phyloP scores from a whole-genome alignment of 208 protist species.

The Jaenimonas drosophilae region DNA sequence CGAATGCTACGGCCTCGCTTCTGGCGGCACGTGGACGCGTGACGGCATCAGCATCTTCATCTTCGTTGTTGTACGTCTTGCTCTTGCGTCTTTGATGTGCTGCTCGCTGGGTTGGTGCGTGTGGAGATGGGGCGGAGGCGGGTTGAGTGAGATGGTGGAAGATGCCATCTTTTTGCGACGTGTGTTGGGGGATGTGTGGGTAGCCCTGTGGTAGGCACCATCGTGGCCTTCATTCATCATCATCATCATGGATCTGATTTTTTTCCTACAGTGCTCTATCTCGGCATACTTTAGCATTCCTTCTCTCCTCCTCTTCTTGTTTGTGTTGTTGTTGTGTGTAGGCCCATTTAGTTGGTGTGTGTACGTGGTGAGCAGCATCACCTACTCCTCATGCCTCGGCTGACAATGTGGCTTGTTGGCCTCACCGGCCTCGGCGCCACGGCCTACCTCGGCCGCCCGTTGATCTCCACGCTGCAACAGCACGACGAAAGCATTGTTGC shows the following conservation, averaged over 20 bases:
- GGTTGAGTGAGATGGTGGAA: not conserved
- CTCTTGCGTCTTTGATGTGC: not conserved
- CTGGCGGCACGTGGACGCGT: constrained; percentile 41
- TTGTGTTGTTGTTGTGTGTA: constrained; percentile 17
- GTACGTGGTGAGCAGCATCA: not conserved
- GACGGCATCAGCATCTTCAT: too few species aligned
- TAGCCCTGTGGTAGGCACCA: not conserved
- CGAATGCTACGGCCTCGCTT: constrained; percentile 24
- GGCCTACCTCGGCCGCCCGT: constrained; percentile 27
- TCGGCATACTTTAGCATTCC: not conserved
- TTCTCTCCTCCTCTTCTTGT: constrained; percentile 4
- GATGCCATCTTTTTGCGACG: not conserved
- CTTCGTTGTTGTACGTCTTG: constrained; percentile 4
- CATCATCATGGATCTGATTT: not conserved
- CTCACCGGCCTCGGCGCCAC: constrained; percentile 7
- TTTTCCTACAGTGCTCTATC: not conserved
- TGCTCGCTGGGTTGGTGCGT: not conserved
- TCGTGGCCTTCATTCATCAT: not conserved
- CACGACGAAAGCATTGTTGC: constrained; percentile 7
- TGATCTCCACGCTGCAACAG: constrained; percentile 25
- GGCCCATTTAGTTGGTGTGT: not conserved
- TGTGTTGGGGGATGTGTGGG: not conserved
- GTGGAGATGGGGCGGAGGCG: not conserved
- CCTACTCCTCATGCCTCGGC: constrained; percentile 26
- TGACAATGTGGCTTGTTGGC: constrained; percentile 22